Conservation (phyloP, 1,284 basidiomycete genomes). For the Agroathelia rolfsii region DNA sequence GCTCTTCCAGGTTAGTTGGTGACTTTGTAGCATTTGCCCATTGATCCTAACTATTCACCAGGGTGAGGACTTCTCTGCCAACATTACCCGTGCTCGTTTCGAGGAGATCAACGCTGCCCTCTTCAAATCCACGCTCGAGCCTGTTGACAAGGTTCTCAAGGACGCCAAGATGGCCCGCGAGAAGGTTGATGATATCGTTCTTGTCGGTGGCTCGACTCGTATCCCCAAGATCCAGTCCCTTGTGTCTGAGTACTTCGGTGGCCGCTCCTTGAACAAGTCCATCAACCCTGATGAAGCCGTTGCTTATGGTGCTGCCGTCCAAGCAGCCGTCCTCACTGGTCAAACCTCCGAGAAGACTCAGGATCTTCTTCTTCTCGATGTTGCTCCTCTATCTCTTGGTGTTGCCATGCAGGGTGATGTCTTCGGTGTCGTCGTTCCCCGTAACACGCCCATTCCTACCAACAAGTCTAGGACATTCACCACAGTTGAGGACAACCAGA, state of each 20-base stretch:
- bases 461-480: constrained; percentile 96
- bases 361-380: constrained; percentile 91
- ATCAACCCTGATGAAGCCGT: constrained; percentile 96
- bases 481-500: constrained; percentile 98
- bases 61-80: constrained; percentile 92
- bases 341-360: constrained; percentile 95
- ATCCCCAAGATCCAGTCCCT: constrained; percentile 99
- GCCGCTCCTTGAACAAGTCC: constrained; percentile 96
- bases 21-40: constrained; percentile 2
- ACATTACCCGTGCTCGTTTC: constrained; percentile 97
- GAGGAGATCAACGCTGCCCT: constrained; percentile 94
- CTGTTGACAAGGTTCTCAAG: constrained; percentile 98
- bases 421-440: constrained; percentile 92
- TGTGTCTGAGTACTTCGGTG: constrained; percentile 96
- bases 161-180: constrained; percentile 96
- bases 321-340: constrained; percentile 92
- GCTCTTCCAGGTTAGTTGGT: constrained; percentile 70
- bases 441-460: constrained; percentile 95
- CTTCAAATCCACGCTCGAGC: constrained; percentile 97
- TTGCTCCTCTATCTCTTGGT: constrained; percentile 92
- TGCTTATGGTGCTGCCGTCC: constrained; percentile 93
- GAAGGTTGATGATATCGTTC: constrained; percentile 98
- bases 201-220: constrained; percentile 99
- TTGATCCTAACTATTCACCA: constrained; percentile 16
- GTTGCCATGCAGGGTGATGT: constrained; percentile 98